phyloP scores from a whole-genome alignment of 768 basidiomycete species.

The Lactarius indigo region DNA sequence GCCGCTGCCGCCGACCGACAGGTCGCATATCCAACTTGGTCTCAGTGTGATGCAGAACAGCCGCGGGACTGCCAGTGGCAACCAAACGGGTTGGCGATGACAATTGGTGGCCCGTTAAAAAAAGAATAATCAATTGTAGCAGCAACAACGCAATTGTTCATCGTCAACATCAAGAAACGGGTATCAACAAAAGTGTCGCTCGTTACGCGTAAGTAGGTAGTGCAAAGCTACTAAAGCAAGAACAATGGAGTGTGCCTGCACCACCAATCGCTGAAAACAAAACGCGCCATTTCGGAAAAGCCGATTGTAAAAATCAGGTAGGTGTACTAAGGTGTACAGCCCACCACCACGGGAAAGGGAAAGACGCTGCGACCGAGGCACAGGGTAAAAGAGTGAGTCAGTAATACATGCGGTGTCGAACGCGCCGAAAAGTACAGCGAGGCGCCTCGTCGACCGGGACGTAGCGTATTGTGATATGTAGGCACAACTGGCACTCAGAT shows the following conservation, averaged over 20 bases:
- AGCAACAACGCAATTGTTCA: background rate
- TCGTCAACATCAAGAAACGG: conserved; percentile 2
- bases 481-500: conserved; percentile 39
- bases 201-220: background rate
- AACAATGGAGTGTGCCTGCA: conserved; percentile 5
- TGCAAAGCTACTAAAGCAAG: background rate
- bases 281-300: conserved; percentile 3
- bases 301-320: background rate
- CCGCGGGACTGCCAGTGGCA: no score
- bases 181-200: conserved; percentile 12
- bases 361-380: conserved; percentile 9
- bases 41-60: background rate
- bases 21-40: background rate
- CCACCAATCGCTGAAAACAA: background rate
- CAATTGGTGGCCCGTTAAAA: background rate
- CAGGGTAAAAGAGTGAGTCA: background rate
- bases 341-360: background rate
- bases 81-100: no score
- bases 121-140: conserved; percentile 5
- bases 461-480: background rate
- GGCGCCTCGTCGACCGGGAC: conserved; percentile 13
- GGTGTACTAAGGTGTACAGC: background rate
- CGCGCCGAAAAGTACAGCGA: background rate
- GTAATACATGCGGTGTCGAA: conserved; percentile 8
- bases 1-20: background rate